A percentile compares a stretch with the other conserved stretches of the same genome.
phyloP scores from a whole-genome alignment of 2,329 filamentous ascomycete species.

The Penicillium sp. region DNA sequence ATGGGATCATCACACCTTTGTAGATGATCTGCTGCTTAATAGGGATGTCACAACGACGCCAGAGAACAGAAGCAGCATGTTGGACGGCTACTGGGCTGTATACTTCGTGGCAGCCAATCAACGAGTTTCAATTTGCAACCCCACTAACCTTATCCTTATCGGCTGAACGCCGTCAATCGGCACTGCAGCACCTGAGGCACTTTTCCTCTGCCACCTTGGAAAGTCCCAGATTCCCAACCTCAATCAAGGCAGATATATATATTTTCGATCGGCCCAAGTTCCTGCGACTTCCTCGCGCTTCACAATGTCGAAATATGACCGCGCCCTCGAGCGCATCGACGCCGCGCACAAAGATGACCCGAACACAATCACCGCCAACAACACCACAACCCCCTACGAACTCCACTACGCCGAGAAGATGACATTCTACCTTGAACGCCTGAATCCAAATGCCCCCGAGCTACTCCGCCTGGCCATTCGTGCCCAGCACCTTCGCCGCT shows the following conservation, averaged over 20 bases:
- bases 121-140: background rate
- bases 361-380: constrained; percentile 50
- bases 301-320: constrained; percentile 39
- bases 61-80: too few relatives aligned
- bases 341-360: constrained; percentile 72
- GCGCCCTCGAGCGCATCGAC: constrained; percentile 71
- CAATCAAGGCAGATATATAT: background rate
- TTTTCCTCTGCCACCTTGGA: background rate
- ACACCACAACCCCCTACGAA: constrained; percentile 68
- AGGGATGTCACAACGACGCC: too few relatives aligned
- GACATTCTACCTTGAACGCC: constrained; percentile 70
- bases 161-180: background rate
- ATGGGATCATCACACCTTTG: too few relatives aligned
- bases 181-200: background rate
- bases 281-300: background rate
- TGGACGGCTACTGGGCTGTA: background rate
- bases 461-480: constrained; percentile 75
- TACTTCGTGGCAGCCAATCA: constrained; percentile 1
- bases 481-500: constrained; percentile 83
- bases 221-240: background rate
- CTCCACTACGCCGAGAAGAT: constrained; percentile 81
- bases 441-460: constrained; percentile 66
- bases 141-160: constrained; percentile 3
- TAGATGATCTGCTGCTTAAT: too few relatives aligned
- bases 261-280: background rate